phyloP scores from a whole-genome alignment of 2,329 filamentous ascomycete genomes.

The Aspergillus hiratsukae region DNA sequence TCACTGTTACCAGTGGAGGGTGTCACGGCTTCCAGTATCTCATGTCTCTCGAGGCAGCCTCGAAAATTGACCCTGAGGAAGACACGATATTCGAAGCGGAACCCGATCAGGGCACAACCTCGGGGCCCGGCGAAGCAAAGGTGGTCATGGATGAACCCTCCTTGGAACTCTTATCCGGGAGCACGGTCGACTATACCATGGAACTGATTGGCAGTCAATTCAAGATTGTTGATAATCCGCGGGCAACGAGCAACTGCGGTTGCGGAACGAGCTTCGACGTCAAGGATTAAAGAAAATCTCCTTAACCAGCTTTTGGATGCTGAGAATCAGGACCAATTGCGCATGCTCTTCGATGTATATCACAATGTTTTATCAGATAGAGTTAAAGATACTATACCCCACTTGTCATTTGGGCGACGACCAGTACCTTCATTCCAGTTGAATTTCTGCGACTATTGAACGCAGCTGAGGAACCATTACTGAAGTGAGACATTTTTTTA shows the following conservation, averaged over 20 bases:
- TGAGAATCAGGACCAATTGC: background rate
- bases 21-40: conserved; percentile 98
- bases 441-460: too few species aligned
- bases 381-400: conserved; percentile 25
- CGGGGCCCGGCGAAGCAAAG: conserved; percentile 58
- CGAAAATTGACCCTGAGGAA: conserved; percentile 63
- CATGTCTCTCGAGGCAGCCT: conserved; percentile 69
- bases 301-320: background rate
- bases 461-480: background rate
- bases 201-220: conserved; percentile 94
- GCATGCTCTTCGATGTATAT: conserved; percentile 6
- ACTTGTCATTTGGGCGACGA: conserved; percentile 7
- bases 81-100: conserved; percentile 81
- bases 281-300: conserved; percentile 48
- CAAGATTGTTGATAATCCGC: conserved; percentile 90
- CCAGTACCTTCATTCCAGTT: background rate
- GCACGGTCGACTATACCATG: conserved; percentile 93
- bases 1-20: conserved; percentile 87
- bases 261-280: conserved; percentile 98
- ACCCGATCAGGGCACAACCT: conserved; percentile 20
- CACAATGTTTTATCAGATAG: conserved; percentile 10
- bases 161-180: conserved; percentile 82
- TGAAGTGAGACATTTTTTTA: background rate
- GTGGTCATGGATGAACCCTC: conserved; percentile 86
- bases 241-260: conserved; percentile 88